Evolutionary conservation across 495 filamentous ascomycete species (phyloP).

Genomic region (Tuber borchii): DNA sequence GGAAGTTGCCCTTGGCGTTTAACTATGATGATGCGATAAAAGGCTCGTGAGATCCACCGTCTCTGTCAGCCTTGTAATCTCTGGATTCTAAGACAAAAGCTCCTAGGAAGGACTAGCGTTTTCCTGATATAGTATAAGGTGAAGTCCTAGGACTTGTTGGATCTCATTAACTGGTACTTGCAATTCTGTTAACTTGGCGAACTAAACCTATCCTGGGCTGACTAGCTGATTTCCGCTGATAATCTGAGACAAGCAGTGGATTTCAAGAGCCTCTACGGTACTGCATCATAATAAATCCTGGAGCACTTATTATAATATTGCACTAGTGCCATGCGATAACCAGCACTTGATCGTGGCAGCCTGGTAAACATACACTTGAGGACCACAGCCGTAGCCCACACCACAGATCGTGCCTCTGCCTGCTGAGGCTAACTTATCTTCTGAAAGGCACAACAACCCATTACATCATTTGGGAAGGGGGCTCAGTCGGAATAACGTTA

Average conservation of each 20-base stretch:
- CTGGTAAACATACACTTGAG: background rate
- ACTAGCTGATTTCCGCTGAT: too few species aligned
- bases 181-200: too few species aligned
- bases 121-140: too few species aligned
- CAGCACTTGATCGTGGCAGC: background rate
- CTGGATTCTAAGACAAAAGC: too few species aligned
- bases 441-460: background rate
- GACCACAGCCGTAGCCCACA: background rate
- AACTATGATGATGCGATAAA: background rate
- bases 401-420: background rate
- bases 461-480: background rate
- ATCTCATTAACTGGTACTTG: too few species aligned
- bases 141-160: too few species aligned
- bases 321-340: background rate
- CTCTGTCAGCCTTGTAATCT: too few species aligned
- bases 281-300: background rate
- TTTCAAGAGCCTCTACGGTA: too few species aligned
- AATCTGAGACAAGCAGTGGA: too few species aligned
- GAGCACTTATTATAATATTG: background rate
- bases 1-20: background rate
- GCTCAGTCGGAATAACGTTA: background rate
- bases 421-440: background rate
- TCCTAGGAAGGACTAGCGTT: too few species aligned
- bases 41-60: too few species aligned
- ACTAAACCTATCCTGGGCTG: too few species aligned